Evolutionary conservation across 179 eudicot species (phyloP).

Genomic region (Actinidia arguta): DNA sequence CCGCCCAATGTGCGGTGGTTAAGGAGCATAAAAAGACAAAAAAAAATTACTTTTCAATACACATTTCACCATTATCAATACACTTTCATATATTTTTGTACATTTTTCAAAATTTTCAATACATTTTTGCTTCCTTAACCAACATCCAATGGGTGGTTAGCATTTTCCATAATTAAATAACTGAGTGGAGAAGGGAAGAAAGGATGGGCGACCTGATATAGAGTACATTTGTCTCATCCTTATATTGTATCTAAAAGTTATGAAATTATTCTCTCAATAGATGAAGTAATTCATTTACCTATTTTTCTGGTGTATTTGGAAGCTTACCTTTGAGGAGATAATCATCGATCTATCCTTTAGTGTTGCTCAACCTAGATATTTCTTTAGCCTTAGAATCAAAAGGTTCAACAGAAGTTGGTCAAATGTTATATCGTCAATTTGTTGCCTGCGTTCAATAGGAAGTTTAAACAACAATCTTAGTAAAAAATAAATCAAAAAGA

Average conservation of each 20-base stretch:
- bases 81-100: too few relatives aligned
- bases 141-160: too few relatives aligned
- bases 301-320: constrained; percentile 8
- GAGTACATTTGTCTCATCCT: background rate
- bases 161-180: background rate
- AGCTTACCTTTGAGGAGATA: background rate
- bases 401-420: background rate
- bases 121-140: too few relatives aligned
- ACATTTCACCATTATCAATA: too few relatives aligned
- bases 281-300: background rate
- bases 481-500: background rate
- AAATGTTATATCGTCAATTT: background rate
- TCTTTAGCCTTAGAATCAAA: background rate
- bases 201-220: background rate
- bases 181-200: constrained; percentile 6
- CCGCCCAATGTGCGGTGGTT: too few relatives aligned
- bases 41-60: too few relatives aligned
- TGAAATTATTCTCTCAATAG: background rate
- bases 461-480: background rate
- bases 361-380: background rate
- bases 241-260: background rate
- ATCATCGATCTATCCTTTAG: background rate
- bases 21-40: too few relatives aligned
- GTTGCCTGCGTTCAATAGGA: constrained; percentile 2
- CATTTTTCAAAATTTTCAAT: too few relatives aligned